phyloP scores from a whole-genome alignment of 106 monocot species.

The Ottelia alismoides region DNA sequence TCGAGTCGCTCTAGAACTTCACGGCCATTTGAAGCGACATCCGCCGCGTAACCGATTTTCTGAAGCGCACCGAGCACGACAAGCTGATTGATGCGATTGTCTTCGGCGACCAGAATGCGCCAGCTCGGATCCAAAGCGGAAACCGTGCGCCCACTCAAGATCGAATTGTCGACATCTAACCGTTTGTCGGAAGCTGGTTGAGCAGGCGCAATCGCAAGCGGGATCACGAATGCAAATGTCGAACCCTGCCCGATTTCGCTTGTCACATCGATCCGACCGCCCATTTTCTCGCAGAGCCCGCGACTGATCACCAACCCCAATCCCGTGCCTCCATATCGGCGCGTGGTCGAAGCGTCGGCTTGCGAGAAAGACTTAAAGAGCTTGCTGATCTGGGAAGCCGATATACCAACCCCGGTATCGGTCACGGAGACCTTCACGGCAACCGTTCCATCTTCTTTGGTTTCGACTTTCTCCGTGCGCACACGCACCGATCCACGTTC shows the following conservation, averaged over 20 bases:
- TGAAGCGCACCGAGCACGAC: neutral
- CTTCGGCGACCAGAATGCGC: neutral
- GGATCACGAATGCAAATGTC: neutral
- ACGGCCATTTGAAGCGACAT: neutral
- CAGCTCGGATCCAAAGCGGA: neutral
- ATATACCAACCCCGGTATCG: neutral
- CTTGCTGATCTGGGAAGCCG: neutral
- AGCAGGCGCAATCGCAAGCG: too few species aligned
- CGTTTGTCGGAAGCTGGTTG: neutral
- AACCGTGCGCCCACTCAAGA: neutral
- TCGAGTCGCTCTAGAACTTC: neutral
- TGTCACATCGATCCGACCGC: neutral
- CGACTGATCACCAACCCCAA: neutral
- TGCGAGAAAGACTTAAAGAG: neutral
- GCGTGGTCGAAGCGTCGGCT: neutral
- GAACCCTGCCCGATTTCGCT: neutral
- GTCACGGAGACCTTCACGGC: neutral
- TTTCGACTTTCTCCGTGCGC: too few species aligned
- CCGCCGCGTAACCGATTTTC: neutral
- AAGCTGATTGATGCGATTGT: neutral
- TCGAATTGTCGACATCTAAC: neutral
- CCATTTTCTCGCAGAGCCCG: neutral
- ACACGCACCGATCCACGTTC: too few species aligned
- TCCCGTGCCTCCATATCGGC: too few species aligned
- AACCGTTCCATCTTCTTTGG: neutral